These are phyloP conservation scores for Millerozyma miso DNA, from an alignment of 805 yeast species.

Conservation along the genomic window DNA sequence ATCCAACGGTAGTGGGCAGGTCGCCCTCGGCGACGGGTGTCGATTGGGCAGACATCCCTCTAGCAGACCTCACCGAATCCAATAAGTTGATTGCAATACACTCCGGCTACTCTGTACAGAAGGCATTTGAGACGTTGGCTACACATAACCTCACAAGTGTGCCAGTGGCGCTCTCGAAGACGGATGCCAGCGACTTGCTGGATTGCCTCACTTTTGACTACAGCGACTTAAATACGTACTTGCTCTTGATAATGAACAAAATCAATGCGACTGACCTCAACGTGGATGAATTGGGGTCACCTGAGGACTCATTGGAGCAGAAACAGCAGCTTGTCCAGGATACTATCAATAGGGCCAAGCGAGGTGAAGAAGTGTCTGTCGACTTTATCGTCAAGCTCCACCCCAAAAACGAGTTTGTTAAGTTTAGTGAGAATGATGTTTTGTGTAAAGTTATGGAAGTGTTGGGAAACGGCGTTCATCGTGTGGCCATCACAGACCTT, in stretches of 20 bases:
- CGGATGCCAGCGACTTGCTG: slow-evolving; percentile 45
- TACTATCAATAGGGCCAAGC: slow-evolving; percentile 60
- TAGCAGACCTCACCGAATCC: slow-evolving; percentile 71
- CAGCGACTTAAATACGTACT: slow-evolving; percentile 82
- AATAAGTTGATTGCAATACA: slow-evolving; percentile 72
- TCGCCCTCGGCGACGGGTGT: slow-evolving; percentile 8
- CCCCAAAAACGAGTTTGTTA: slow-evolving; percentile 84
- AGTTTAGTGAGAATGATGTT: slow-evolving; percentile 64
- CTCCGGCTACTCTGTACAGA: slow-evolving; percentile 70
- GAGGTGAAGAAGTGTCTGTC: slow-evolving; percentile 89
- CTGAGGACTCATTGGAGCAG: slow-evolving; percentile 20
- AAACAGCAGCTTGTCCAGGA: slow-evolving; percentile 38
- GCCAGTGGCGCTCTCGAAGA: slow-evolving; percentile 57
- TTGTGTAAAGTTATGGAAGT: slow-evolving; percentile 76
- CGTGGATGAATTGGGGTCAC: slow-evolving; percentile 23
- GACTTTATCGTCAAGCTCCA: slow-evolving; percentile 79
- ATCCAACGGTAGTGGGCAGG: slow-evolving; percentile 4
- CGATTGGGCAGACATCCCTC: slow-evolving; percentile 72
- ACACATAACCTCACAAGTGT: slow-evolving; percentile 75
- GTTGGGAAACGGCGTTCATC: slow-evolving; percentile 92
- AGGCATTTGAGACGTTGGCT: slow-evolving; percentile 77
- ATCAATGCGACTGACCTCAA: slow-evolving; percentile 36
- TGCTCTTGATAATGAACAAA: slow-evolving; percentile 79
- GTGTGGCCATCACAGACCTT: slow-evolving; percentile 71
- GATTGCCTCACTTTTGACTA: slow-evolving; percentile 87